Base-by-base conservation (phyloP, 768 basidiomycete species). In the Lactarius akahatsu region DNA sequence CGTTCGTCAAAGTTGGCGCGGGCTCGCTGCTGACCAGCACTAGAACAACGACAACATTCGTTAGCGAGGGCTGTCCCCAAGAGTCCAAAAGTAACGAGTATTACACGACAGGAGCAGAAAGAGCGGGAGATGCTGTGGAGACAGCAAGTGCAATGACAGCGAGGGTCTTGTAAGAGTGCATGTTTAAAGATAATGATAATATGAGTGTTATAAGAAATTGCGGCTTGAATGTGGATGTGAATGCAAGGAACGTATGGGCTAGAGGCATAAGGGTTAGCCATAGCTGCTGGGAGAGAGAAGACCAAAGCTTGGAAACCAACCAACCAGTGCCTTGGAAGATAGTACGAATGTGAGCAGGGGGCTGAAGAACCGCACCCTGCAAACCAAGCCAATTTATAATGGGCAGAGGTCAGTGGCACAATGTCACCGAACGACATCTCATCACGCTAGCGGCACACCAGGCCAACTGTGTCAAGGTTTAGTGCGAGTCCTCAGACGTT, bases 281-380 rank as follows among this genome's bases (percentile, higher is more conserved):
- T 28, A 13, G 26, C 6, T 38, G 15, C 18, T 5, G n/a, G 16
- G 18, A 61, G 11, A 34, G 34, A 60, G 47, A 26, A 23, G 28
- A 15, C 40, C 16, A 16, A 36, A 11, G 13, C 13, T 26, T 28
- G 3, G 3, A 11, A 26, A 38, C 65, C 45, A n/a, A 66, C 65
- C 65, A 66, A 66, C 65, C 65, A 62, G 65, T 66, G 57, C 61
- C 65, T 50, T 5, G 7, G 47, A 38, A 18, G 28, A 20, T 23
- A 11, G 36, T 38, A 34, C 23, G 38, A 62, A 62, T 32, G n/a
- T 57, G 56, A 62, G 45, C 41, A 56, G 34, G 28, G 32, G 36
- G 50, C 52, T 56, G 23, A 36, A 40, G 52, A 28, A 56, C 23
- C 20, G 20, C 4, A 2, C 3, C 6, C 7, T 20, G 30, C 41